Percentiles rank a stretch among this genome's conserved stretches.
Evolutionary conservation across 129 eudicot species (phyloP).

Genomic region (Tagetes erecta): DNA sequence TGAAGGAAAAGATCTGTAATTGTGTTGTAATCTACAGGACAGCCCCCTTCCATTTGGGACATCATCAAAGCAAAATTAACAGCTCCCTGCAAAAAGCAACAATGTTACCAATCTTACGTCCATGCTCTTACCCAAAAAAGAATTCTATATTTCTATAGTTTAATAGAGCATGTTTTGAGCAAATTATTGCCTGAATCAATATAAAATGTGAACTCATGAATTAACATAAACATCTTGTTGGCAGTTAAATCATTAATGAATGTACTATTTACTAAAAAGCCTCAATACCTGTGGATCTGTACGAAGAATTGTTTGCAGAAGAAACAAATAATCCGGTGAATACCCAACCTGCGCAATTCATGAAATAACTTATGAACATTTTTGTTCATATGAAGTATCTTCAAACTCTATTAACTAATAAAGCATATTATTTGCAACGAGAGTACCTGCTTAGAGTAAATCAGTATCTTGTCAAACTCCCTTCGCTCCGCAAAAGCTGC

Average conservation of each 20-base stretch:
- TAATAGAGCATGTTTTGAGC: constrained; percentile 1
- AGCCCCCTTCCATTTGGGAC: constrained; percentile 99
- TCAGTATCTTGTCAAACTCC: constrained; percentile 94
- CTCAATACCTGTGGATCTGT: constrained; percentile 88
- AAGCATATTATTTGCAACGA: neutral
- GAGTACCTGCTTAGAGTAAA: constrained; percentile 95
- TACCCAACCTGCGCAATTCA: constrained; percentile 81
- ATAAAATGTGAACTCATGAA: neutral
- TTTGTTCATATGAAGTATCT: neutral
- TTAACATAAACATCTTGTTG: constrained; percentile 1
- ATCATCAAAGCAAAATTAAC: constrained; percentile 99
- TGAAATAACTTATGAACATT: neutral
- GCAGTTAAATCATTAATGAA: neutral
- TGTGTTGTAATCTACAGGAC: constrained; percentile 97
- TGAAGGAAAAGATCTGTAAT: constrained; percentile 97
- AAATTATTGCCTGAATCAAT: constrained; percentile 9
- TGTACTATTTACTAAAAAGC: neutral
- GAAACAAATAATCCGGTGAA: constrained; percentile 96
- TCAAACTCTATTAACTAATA: neutral
- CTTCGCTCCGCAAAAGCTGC: constrained; percentile 99
- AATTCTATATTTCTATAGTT: constrained; percentile 18
- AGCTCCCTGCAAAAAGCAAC: constrained; percentile 71
- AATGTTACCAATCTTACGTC: constrained; percentile 4
- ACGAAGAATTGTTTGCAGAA: constrained; percentile 97
- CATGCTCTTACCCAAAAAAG: constrained; percentile 18